Evolutionary conservation across 2,329 filamentous ascomycete species (phyloP).

Genomic region (Venturia asperata): DNA sequence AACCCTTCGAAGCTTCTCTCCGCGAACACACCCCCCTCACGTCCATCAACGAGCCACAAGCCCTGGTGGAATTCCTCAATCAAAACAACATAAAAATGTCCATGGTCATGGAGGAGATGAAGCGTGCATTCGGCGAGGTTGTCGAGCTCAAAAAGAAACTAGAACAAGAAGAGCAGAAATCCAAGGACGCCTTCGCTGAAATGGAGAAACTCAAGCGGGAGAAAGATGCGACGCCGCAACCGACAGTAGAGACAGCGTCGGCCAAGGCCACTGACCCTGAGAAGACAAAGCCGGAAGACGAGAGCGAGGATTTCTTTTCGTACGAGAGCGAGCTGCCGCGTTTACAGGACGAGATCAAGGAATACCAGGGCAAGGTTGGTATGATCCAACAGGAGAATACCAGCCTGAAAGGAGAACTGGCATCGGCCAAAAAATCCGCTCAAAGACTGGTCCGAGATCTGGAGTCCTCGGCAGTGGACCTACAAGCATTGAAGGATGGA

Average conservation of each 20-base stretch:
- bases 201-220: constrained; percentile 46
- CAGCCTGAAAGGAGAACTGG: constrained; percentile 62
- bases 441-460: constrained; percentile 48
- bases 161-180: constrained; percentile 59
- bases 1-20: constrained; percentile 84
- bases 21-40: constrained; percentile 89
- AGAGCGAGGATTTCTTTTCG: constrained; percentile 76
- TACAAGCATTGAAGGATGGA: constrained; percentile 49
- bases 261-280: not conserved
- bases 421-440: constrained; percentile 60
- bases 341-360: constrained; percentile 65
- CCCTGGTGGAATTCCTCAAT: constrained; percentile 82
- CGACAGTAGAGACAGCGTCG: constrained; percentile 15
- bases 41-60: constrained; percentile 76
- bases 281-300: constrained; percentile 27
- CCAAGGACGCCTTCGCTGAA: constrained; percentile 57
- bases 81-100: constrained; percentile 79
- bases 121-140: constrained; percentile 73
- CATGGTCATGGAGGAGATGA: constrained; percentile 91
- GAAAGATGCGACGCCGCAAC: constrained; percentile 19
- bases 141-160: constrained; percentile 72
- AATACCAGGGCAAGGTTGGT: constrained; percentile 63
- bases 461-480: constrained; percentile 59
- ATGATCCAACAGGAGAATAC: constrained; percentile 63
- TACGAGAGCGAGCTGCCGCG: constrained; percentile 82